Evolutionary conservation across 2,329 filamentous ascomycete species (phyloP).

Genomic region (Ascochyta rabiei): DNA sequence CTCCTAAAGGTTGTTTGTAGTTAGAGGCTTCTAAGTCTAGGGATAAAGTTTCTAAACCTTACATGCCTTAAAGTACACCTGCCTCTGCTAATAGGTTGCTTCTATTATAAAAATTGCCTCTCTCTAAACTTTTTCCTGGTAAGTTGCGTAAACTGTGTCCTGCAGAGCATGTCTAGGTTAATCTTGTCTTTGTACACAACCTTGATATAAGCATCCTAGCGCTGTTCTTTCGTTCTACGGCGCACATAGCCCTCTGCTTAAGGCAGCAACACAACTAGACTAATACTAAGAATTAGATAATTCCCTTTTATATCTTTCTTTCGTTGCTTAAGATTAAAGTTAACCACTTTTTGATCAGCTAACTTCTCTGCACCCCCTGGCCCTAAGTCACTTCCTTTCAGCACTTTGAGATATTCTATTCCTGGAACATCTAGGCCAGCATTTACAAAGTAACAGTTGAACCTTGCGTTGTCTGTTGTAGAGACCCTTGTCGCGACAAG

Average conservation of each 20-base stretch:
- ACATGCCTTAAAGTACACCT: not conserved
- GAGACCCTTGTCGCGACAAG: not conserved
- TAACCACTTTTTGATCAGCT: not conserved
- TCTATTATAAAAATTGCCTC: not conserved
- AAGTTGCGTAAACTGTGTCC: not conserved
- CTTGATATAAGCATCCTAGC: not conserved
- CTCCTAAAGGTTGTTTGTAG: not conserved
- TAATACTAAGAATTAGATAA: not conserved
- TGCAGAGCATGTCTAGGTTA: not conserved
- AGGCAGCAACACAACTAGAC: not conserved
- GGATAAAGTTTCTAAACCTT: not conserved
- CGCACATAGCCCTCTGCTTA: not conserved
- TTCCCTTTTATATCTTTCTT: not conserved
- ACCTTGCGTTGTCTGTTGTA: not conserved
- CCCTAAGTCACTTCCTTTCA: not conserved
- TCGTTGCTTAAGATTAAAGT: not conserved
- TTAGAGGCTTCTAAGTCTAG: not conserved
- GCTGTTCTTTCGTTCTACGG: not conserved
- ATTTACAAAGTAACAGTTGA: not conserved
- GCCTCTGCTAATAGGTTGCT: not conserved
- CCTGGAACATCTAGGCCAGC: not conserved
- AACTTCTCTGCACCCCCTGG: not conserved
- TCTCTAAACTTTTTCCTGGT: not conserved
- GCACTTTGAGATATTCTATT: not conserved
- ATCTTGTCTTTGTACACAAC: not conserved